These are phyloP conservation scores for Trichoderma semiorbis DNA, from an alignment of 2,329 filamentous ascomycete species.

Conservation along the genomic window DNA sequence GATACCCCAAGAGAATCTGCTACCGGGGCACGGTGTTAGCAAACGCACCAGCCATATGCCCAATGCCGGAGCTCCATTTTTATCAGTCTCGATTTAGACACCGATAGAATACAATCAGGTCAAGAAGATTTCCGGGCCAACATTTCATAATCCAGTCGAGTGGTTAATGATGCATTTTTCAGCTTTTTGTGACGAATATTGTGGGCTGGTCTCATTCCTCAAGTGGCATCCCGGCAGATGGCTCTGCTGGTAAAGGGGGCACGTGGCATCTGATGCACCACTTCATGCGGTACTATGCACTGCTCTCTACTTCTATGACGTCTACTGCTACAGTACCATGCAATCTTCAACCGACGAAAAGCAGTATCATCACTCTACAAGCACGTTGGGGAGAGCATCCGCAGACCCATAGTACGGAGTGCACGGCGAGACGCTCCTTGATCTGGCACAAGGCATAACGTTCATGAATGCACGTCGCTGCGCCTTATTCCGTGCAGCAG, in stretches of 20 bases:
- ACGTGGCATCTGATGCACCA: not conserved
- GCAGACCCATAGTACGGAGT: not conserved
- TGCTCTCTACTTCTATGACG: not conserved
- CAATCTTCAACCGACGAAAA: not conserved
- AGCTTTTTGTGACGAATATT: not conserved
- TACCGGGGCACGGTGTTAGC: not conserved
- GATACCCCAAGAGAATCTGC: not conserved
- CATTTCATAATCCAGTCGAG: not conserved
- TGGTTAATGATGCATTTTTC: not conserved
- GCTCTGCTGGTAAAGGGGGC: not conserved
- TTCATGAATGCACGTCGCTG: not conserved
- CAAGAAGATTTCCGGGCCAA: not conserved
- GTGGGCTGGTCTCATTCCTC: not conserved
- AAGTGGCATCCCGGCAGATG: not conserved
- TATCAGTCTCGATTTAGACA: not conserved
- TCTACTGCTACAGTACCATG: not conserved
- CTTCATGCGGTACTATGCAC: not conserved
- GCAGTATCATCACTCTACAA: not conserved
- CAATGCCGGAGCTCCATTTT: not conserved
- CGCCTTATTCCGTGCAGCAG: not conserved
- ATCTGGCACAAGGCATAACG: not conserved
- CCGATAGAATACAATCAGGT: not conserved
- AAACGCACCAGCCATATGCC: not conserved
- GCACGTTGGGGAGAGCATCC: not conserved
- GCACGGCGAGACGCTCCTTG: not conserved